Base-by-base conservation (phyloP, 2,329 filamentous ascomycete genomes). In the Talaromyces albobiverticillius region DNA sequence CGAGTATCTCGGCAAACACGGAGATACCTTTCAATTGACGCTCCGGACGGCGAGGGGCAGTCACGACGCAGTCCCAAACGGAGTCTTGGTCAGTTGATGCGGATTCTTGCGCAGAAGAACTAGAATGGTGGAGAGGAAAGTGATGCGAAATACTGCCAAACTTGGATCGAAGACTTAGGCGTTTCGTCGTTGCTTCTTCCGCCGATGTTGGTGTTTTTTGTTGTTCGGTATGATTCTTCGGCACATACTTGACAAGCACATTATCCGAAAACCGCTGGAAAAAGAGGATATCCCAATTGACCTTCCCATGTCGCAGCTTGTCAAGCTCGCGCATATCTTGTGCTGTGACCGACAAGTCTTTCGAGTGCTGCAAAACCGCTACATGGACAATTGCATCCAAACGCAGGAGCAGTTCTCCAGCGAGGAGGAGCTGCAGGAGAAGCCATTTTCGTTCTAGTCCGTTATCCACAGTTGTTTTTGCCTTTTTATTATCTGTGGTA, bases 281-380 rank as follows among this genome's bases (percentile, higher is more conserved):
- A 16, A 80, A 70, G 2, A 83, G 70, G 22, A 84, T 64, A 64
- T 82, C 80, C 81, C 81, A 83, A 50, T 81, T 75, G 4, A 79
- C 70, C 60, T 83, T 82, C 4, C 70, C 67, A n/a, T 73, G 77
- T 53, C 77, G 75, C 41, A 78, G 62, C 20, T 70, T 70, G 45
- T 76, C 71, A 50, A 81, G 78, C 6, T 72, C 68, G 18, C 71
- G 64, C 13, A 79, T 67, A 47, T 81, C 76, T 22, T 72, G 64
- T 1, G 66, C 61, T 1, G 71, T 75, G 40, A 81, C 64, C 31
- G 66, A 62, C 22, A 76, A 63, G 18, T 32, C 67, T 7, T 68
- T 65, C 1, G 71, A 65, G 38, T 68, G 64, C 18, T 70, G 66
- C 23, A 77, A 62, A 26, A 80, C 69, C 11, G 66, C 72, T 9